These are phyloP conservation scores for Jamesozyma piceae DNA, from an alignment of 805 yeast species.

Conservation along the genomic window DNA sequence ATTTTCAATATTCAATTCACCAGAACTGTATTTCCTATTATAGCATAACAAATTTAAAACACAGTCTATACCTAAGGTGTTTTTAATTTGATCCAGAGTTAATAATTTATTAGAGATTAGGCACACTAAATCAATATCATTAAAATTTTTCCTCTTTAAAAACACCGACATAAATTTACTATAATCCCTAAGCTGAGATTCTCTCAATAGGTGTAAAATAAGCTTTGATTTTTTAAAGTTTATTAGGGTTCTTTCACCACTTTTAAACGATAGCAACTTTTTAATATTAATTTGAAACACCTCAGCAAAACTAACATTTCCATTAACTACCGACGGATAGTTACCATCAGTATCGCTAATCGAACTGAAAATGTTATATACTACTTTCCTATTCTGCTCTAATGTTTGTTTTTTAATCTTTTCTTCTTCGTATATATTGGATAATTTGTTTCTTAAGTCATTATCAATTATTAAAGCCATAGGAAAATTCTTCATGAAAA, in stretches of 20 bases:
- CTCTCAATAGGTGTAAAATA: constrained; percentile 18
- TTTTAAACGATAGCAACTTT: constrained; percentile 7
- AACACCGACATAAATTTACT: constrained; percentile 27
- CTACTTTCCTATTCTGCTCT: constrained; percentile 13
- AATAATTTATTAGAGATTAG: constrained; percentile 23
- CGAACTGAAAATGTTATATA: constrained; percentile 7
- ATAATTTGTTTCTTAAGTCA: constrained; percentile 20
- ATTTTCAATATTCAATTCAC: constrained; percentile 1
- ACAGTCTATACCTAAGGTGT: constrained; percentile 15
- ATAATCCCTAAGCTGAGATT: constrained; percentile 19
- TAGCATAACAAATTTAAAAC: constrained; percentile 12
- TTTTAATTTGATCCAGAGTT: constrained; percentile 21
- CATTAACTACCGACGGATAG: too few species aligned
- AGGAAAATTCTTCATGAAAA: constrained; percentile 25
- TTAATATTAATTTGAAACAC: constrained; percentile 26
- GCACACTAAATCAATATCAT: constrained; percentile 13
- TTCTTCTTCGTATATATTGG: constrained; percentile 25
- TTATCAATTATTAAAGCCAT: constrained; percentile 23
- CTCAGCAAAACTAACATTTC: constrained; percentile 17
- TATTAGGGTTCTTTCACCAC: not conserved
- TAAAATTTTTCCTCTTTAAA: constrained; percentile 24
- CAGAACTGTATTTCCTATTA: too few species aligned
- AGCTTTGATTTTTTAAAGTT: constrained; percentile 11
- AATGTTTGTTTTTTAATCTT: constrained; percentile 18
- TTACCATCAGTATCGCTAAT: constrained; percentile 6